These are phyloP conservation scores for Suhomyces emberorum DNA, from an alignment of 805 yeast genomes.

Conservation along the genomic window DNA sequence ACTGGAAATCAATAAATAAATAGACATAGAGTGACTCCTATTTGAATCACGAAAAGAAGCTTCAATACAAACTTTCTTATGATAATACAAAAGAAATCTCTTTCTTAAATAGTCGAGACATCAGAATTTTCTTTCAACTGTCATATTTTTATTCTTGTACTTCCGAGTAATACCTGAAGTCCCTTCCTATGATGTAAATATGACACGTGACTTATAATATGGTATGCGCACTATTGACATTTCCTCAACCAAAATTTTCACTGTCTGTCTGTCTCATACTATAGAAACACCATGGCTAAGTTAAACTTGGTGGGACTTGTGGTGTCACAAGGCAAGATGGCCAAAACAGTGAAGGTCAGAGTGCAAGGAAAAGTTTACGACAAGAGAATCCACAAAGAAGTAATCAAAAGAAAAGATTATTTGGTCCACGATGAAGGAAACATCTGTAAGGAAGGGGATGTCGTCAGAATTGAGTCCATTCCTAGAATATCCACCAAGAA, in stretches of 20 bases:
- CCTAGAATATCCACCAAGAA: slow-evolving; percentile 82
- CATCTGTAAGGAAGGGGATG: slow-evolving; percentile 90
- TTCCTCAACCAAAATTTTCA: slow-evolving; percentile 1
- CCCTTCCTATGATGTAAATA: no score
- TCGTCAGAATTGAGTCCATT: slow-evolving; percentile 87
- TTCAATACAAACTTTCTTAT: no score
- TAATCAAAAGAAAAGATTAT: slow-evolving; percentile 75
- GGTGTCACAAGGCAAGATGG: slow-evolving; percentile 93
- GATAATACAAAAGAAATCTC: no score
- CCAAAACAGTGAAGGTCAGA: slow-evolving; percentile 90
- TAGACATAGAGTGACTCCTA: no score
- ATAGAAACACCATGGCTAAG: slow-evolving; percentile 59
- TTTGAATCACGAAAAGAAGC: no score
- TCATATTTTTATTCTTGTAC: no score
- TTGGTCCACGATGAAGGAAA: slow-evolving; percentile 93
- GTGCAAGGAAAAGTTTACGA: slow-evolving; percentile 76
- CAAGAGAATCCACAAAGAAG: slow-evolving; percentile 67
- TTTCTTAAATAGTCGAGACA: no score
- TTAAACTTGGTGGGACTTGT: slow-evolving; percentile 91
- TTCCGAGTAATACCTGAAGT: no score
- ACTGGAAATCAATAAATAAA: slow-evolving; percentile 11
- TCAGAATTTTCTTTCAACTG: no score
- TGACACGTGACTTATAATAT: no score
- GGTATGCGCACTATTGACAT: no score
- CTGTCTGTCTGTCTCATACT: background rate